Conservation (phyloP, 2,329 filamentous ascomycete species). For the Fusarium fracticaudum region DNA sequence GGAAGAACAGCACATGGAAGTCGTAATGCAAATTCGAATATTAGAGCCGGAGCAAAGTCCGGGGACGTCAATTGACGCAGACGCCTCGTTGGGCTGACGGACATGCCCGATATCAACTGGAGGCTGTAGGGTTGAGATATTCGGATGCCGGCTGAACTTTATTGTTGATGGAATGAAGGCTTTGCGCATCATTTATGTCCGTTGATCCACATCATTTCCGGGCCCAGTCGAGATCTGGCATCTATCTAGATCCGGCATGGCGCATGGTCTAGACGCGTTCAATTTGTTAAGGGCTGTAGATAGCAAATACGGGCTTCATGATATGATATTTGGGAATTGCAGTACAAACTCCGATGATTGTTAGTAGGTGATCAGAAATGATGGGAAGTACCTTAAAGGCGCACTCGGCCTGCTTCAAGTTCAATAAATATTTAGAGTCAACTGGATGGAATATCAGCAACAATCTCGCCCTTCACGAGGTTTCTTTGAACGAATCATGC, state of each 20-base stretch:
- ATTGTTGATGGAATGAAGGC: not conserved
- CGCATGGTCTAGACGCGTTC: fast-evolving
- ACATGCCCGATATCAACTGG: not conserved
- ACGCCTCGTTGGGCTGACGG: not conserved
- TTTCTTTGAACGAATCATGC: fast-evolving
- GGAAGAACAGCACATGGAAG: too few relatives aligned
- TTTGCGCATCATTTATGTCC: not conserved
- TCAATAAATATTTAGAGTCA: too few relatives aligned
- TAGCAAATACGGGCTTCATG: fast-evolving
- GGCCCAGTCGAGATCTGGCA: not conserved
- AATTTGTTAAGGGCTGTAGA: fast-evolving
- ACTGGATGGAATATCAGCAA: too few relatives aligned
- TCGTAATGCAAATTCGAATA: too few relatives aligned
- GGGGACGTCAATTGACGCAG: fast-evolving
- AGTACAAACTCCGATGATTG: fast-evolving
- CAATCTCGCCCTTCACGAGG: too few relatives aligned
- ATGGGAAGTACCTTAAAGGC: fast-evolving
- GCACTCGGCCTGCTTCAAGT: fast-evolving
- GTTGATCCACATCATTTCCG: not conserved
- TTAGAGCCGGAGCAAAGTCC: not conserved
- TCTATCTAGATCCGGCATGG: not conserved
- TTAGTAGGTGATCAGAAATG: not conserved
- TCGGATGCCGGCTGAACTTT: not conserved
- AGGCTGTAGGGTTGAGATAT: not conserved
- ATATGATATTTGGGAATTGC: not conserved